These are phyloP conservation scores for Pichia sp. DNA, from an alignment of 1,139 yeast genomes.

Conservation along the genomic window DNA sequence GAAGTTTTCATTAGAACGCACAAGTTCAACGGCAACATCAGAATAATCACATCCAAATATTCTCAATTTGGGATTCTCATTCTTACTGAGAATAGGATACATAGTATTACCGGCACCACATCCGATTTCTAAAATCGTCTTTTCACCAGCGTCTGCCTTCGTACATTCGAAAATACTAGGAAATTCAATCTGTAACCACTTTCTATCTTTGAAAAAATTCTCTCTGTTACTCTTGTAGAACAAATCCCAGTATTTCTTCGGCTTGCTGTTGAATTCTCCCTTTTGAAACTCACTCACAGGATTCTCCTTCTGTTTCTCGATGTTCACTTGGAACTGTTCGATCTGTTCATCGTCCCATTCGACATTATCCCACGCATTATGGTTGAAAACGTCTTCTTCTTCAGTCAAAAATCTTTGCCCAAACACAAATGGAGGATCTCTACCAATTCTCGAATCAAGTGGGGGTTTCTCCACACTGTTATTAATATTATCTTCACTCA, in stretches of 20 bases:
- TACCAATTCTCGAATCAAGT: slow-evolving; percentile 62
- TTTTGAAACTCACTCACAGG: slow-evolving; percentile 91
- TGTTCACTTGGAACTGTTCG: slow-evolving; percentile 69
- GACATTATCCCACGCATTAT: slow-evolving; percentile 98
- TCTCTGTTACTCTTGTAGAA: slow-evolving; percentile 89
- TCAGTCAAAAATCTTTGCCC: slow-evolving; percentile 79
- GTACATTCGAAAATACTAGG: slow-evolving; percentile 83
- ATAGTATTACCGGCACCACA: slow-evolving; percentile 99
- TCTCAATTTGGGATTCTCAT: slow-evolving; percentile 71
- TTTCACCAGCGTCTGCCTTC: slow-evolving; percentile 62
- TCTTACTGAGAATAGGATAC: slow-evolving; percentile 82
- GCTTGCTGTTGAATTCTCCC: slow-evolving; percentile 72
- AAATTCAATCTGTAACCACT: slow-evolving; percentile 94
- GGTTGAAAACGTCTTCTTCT: slow-evolving; percentile 82
- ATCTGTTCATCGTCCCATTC: slow-evolving; percentile 96
- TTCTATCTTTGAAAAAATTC: slow-evolving; percentile 93
- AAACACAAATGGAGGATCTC: slow-evolving; percentile 87
- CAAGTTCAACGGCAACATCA: slow-evolving; percentile 85
- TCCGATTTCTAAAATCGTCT: slow-evolving; percentile 85
- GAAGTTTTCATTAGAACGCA: slow-evolving; percentile 61
- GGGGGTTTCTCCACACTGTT: slow-evolving; percentile 30
- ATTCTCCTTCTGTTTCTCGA: slow-evolving; percentile 68
- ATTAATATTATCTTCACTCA: neutral
- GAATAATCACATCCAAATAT: slow-evolving; percentile 91
- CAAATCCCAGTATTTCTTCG: slow-evolving; percentile 94